phyloP scores from a whole-genome alignment of 208 protist genomes.

The Entamoeba histolytica region DNA sequence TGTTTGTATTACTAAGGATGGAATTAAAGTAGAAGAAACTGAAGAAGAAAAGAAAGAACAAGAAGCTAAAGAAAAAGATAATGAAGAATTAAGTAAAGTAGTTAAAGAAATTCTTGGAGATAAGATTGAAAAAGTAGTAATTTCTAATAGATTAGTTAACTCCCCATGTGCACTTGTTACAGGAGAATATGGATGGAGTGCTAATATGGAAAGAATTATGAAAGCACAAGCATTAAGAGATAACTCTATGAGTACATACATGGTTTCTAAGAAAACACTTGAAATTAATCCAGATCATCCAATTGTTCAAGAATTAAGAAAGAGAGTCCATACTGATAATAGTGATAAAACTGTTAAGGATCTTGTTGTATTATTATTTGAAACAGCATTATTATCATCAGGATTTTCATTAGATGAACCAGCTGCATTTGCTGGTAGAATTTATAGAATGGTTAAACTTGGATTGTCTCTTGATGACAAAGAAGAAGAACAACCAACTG shows the following conservation, averaged over 20 bases:
- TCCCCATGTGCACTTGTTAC: conserved; percentile 91
- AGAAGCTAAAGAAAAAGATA: conserved; percentile 69
- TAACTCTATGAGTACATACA: conserved; percentile 72
- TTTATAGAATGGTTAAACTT: conserved; percentile 90
- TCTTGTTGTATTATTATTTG: conserved; percentile 81
- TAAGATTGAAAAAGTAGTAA: conserved; percentile 89
- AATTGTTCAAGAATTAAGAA: conserved; percentile 71
- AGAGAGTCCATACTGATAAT: conserved; percentile 59
- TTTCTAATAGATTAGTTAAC: conserved; percentile 66
- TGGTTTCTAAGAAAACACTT: conserved; percentile 90
- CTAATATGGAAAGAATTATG: conserved; percentile 98
- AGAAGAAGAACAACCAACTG: neutral
- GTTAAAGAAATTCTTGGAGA: conserved; percentile 95
- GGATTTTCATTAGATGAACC: conserved; percentile 89
- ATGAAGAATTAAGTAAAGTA: conserved; percentile 70
- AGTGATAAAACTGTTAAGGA: conserved; percentile 85
- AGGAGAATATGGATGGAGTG: conserved; percentile 85
- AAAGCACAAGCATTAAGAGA: conserved; percentile 91
- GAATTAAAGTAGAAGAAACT: conserved; percentile 70
- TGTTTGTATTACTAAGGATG: conserved; percentile 92
- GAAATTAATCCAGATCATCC: conserved; percentile 86
- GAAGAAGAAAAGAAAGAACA: conserved; percentile 82
- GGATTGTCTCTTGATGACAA: conserved; percentile 45
- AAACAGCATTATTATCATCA: conserved; percentile 80
- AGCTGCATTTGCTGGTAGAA: conserved; percentile 62